Evolutionary conservation across 305 asterid species (phyloP), one percentile per base, ranked within the genome.

Genomic region (Fraxinus xanthoxyloides): DNA sequence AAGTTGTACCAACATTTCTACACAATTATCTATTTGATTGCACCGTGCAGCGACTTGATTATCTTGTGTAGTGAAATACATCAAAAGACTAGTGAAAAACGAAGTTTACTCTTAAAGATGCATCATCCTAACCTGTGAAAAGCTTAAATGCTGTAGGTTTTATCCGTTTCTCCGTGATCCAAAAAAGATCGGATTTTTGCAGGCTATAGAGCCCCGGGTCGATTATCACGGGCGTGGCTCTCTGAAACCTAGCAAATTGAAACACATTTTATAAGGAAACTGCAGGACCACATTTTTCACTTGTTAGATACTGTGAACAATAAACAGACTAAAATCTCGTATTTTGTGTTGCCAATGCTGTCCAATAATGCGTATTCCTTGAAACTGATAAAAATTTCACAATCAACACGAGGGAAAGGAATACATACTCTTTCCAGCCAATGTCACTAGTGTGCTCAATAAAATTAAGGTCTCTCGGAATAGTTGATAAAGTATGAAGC

Each of bases 361-460:
- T 46, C 56, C 19, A 15, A 48, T 15, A 17, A 1, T 48, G 21
- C 7, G 21, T 48, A 48, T 4, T 48, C 21, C 21, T 48, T 48
- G 21, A 48, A 15, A 17, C 61, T 48, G 1, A 3, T 15, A 51
- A 38, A 38, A 3, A 43, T 43, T 43, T 43, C 54, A 43, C 5
- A 43, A 12, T 43, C 54, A 0, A 10, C 72, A 76, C 10, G 31
- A 48, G 84, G 61, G 13, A 82, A 85, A 54, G 67, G 65, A 61
- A 38, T 70, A 77, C 94, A 69, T 89, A 92, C 97, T 90, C 97
- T 72, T 92, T 90, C 95, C 95, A 92, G 76, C 95, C 95, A 81
- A 92, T 88, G 79, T 91, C 91, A 79, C 97, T 91, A 5, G 97
- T 92, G 79, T 92, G 97, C 90, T 92, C 97, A 54, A 92, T 89